These are phyloP conservation scores for Spatholobus suberectus DNA, from an alignment of 306 rosid species.

Conservation along the genomic window DNA sequence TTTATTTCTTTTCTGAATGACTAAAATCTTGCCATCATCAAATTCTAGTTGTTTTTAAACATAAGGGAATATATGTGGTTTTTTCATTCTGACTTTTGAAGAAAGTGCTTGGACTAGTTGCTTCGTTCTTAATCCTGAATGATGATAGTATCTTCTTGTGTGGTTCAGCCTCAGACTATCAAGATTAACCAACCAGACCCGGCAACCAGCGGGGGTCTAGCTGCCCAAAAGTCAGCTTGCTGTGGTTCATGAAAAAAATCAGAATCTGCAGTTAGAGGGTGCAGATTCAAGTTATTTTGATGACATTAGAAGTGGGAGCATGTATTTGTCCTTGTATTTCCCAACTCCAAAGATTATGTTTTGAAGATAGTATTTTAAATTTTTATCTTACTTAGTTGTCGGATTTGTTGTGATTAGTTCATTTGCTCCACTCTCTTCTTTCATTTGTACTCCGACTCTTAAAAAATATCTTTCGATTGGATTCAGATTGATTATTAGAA, in stretches of 20 bases:
- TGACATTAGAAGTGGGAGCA: slow-evolving; percentile 35
- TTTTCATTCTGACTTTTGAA: not conserved
- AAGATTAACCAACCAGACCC: slow-evolving; percentile 65
- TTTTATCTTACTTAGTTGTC: slow-evolving; percentile 19
- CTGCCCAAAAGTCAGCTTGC: slow-evolving; percentile 63
- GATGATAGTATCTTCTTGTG: slow-evolving; percentile 17
- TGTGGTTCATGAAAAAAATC: slow-evolving; percentile 56
- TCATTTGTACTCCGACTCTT: slow-evolving; percentile 7
- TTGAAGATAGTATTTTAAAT: slow-evolving; percentile 37
- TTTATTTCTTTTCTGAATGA: not conserved
- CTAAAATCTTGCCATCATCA: not conserved
- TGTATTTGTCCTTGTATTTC: slow-evolving; percentile 43
- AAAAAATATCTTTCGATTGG: slow-evolving; percentile 1
- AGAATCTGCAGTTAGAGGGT: not conserved
- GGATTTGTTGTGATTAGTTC: slow-evolving; percentile 32
- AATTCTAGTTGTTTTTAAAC: not conserved
- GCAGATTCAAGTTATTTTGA: slow-evolving; percentile 45
- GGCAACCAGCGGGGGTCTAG: slow-evolving; percentile 47
- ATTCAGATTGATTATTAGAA: slow-evolving; percentile 28
- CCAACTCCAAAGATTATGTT: slow-evolving; percentile 44
- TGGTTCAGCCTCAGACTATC: slow-evolving; percentile 70
- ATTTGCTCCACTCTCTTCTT: slow-evolving; percentile 15
- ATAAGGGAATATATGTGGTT: not conserved
- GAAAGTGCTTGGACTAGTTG: not conserved
- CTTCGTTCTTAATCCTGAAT: slow-evolving; percentile 29